Base-by-base conservation (phyloP, 2,329 filamentous ascomycete genomes). In the Fusarium heterosporum region DNA sequence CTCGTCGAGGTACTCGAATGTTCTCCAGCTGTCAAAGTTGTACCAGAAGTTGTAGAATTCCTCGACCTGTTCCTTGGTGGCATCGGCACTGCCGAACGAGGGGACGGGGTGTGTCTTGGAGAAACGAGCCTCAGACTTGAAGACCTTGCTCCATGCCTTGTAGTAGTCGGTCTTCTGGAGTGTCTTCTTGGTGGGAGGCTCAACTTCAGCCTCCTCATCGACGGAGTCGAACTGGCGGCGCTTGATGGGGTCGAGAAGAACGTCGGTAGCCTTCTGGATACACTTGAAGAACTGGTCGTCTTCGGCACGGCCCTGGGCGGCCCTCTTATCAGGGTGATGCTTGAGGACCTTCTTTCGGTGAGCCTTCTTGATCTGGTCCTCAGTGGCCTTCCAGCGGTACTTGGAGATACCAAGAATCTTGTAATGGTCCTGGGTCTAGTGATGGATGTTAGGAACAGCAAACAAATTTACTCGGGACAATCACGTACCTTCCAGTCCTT, bases 281-380 rank as follows among this genome's bases (percentile, higher is more conserved):
- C 96, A 99, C 87, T 99, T 99, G 91, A 99, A 99, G 86, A 99
- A 99, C 79, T 92, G 93, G 80, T 99, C 96, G 81, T 97, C 95
- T 75, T 98, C 94, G 72, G 88, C 87, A 74, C 88, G 87, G 64
- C 96, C 96, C 46, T 90, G 87, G 28, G 96, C 96, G 16, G 96
- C 96, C 84, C 96, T 97, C 90, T 99, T 99, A 81, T 99, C 96
- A 65, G 96, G 96, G 81, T 99, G 96, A 81, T 99, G 96, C 83
- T 93, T 95, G 71, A 99, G 91, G 70, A 99, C 96, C 91, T 99
- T 99, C 89, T 97, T 97, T 84, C 96, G 93, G 84, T 99, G 95
- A 72, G 96, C 96, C 74, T 93, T 92, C 87, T 97, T 98, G 86
- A 99, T 98, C 85, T 98, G 95, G 72, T 98, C 95, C 81, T 97